phyloP scores from a whole-genome alignment of 352 stramenopile genomes.

The Phytophthora meadii region DNA sequence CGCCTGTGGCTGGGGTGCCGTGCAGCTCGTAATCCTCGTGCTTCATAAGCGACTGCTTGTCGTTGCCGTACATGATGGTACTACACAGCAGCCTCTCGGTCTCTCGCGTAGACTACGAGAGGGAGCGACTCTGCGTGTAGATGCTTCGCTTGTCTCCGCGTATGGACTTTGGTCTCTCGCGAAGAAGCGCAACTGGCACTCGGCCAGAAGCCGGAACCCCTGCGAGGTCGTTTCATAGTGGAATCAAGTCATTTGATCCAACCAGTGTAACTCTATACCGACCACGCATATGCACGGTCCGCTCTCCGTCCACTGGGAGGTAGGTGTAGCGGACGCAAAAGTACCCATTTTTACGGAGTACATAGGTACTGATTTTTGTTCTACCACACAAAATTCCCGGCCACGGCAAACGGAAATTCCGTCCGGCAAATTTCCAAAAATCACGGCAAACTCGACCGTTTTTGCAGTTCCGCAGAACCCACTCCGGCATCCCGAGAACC shows the following conservation, averaged over 20 bases:
- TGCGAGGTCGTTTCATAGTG: slow-evolving; percentile 27
- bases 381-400: too few relatives aligned
- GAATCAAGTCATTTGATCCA: slow-evolving; percentile 18
- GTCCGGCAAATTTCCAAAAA: too few relatives aligned
- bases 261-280: slow-evolving; percentile 8
- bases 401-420: too few relatives aligned
- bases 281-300: slow-evolving; percentile 10
- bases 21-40: slow-evolving; percentile 70
- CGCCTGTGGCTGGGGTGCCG: slow-evolving; percentile 57
- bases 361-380: too few relatives aligned
- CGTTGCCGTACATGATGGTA: slow-evolving; percentile 64
- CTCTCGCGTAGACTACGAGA: slow-evolving; percentile 2
- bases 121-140: slow-evolving; percentile 4
- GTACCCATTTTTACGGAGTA: slow-evolving; percentile 28
- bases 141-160: neutral
- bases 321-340: slow-evolving; percentile 22
- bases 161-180: slow-evolving; percentile 26
- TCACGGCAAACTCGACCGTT: too few relatives aligned
- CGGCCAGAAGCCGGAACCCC: slow-evolving; percentile 19
- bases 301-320: slow-evolving; percentile 9
- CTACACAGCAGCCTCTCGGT: slow-evolving; percentile 19
- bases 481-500: too few relatives aligned
- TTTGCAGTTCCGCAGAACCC: too few relatives aligned
- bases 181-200: slow-evolving; percentile 47
- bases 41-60: slow-evolving; percentile 47